These are phyloP conservation scores for Curvularia eragrostidis DNA, from an alignment of 2,329 filamentous ascomycete species.

Conservation along the genomic window DNA sequence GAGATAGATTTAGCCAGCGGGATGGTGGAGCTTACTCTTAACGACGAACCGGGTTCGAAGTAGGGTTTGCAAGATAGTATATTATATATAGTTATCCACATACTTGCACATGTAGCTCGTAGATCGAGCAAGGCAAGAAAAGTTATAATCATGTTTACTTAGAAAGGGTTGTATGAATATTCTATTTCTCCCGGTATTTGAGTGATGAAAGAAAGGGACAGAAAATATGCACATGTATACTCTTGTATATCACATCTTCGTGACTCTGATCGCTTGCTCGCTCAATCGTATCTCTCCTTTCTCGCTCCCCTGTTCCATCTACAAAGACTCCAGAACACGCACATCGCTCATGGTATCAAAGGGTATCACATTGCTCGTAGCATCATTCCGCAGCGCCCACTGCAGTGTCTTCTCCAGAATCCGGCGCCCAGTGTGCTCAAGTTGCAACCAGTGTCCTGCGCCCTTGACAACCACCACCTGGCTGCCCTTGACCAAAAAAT, in stretches of 20 bases:
- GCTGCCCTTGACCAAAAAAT: constrained; percentile 58
- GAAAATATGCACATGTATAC: neutral
- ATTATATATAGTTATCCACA: neutral
- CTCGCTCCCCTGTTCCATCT: neutral
- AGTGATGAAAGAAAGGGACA: neutral
- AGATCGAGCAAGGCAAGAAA: neutral
- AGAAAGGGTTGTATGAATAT: neutral
- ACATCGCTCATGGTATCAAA: constrained; percentile 33
- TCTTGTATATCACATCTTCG: neutral
- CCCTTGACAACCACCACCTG: constrained; percentile 59
- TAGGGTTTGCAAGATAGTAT: neutral
- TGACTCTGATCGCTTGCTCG: neutral
- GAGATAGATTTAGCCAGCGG: constrained; percentile 14
- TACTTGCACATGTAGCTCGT: neutral
- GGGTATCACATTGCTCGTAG: constrained; percentile 20
- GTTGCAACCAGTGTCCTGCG: constrained; percentile 61
- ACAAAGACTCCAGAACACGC: constrained; percentile 25
- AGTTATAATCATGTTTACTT: neutral
- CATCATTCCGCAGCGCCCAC: constrained; percentile 42
- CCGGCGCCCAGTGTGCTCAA: constrained; percentile 54
- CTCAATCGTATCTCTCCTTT: no score
- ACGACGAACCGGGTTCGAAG: constrained; percentile 6
- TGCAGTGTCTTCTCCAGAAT: constrained; percentile 52
- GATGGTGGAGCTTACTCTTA: constrained; percentile 28
- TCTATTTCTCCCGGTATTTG: neutral